Percentiles rank a stretch among this genome's conserved stretches.
These are phyloP conservation scores for Fusarium sp. DNA, from an alignment of 2,329 filamentous ascomycete genomes.

Conservation along the genomic window DNA sequence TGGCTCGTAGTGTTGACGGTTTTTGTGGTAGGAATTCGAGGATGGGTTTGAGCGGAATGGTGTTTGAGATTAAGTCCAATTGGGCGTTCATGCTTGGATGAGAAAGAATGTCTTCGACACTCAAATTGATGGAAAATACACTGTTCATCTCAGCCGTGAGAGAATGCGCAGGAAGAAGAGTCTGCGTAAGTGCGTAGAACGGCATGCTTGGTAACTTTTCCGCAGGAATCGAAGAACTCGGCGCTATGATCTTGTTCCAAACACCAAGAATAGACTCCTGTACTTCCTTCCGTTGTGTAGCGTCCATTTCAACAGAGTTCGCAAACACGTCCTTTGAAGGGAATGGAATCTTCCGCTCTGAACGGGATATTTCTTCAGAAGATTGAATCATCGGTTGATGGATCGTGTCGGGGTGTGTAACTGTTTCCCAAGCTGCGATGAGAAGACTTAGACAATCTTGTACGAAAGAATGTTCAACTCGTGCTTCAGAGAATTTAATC, in stretches of 20 bases:
- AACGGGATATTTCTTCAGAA: constrained; percentile 53
- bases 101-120: constrained; percentile 62
- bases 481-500: constrained; percentile 60
- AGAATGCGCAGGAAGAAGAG: constrained; percentile 61
- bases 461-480: constrained; percentile 56
- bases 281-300: constrained; percentile 55
- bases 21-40: constrained; percentile 1
- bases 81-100: constrained; percentile 63
- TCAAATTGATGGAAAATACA: constrained; percentile 55
- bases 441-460: constrained; percentile 60
- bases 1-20: constrained; percentile 26
- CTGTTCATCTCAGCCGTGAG: constrained; percentile 60
- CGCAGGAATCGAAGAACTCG: constrained; percentile 54
- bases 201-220: constrained; percentile 57
- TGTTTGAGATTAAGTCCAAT: constrained; percentile 55
- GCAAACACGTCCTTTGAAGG: constrained; percentile 14
- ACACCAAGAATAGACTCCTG: constrained; percentile 56
- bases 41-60: constrained; percentile 31
- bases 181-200: constrained; percentile 64
- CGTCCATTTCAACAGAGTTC: constrained; percentile 44
- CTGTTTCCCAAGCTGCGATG: constrained; percentile 57
- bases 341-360: constrained; percentile 58
- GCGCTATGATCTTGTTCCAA: constrained; percentile 60
- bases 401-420: constrained; percentile 60
- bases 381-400: constrained; percentile 60